Evolutionary conservation across 1,284 basidiomycete genomes (phyloP).

Genomic region (Trametes versicolor): DNA sequence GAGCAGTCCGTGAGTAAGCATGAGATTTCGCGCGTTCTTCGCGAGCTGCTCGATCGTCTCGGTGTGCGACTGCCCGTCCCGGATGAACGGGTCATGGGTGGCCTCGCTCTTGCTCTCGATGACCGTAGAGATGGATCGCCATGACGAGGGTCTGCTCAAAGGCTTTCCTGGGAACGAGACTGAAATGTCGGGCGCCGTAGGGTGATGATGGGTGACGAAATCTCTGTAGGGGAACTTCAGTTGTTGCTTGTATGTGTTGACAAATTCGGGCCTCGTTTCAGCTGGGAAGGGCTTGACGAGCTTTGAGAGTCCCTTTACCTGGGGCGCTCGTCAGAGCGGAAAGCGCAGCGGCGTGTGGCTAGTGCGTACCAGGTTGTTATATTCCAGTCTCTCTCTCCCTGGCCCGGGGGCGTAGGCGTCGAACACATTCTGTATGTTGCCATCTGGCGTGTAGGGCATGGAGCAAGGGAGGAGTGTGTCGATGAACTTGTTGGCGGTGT

Average conservation of each 20-base stretch:
- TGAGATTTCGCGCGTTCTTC: conserved; percentile 20
- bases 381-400: background rate
- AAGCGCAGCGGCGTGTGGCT: too few species aligned
- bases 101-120: conserved; percentile 7
- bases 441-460: background rate
- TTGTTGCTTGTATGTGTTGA: background rate
- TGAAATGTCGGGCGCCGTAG: background rate
- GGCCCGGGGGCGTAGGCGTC: background rate
- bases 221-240: conserved; percentile 16
- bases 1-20: conserved; percentile 19
- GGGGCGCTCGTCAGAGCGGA: background rate
- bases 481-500: conserved; percentile 9
- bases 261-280: background rate
- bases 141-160: background rate
- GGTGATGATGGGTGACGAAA: conserved; percentile 5
- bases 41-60: conserved; percentile 12
- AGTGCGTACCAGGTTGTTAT: conserved; percentile 2
- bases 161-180: conserved; percentile 11
- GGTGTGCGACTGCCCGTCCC: background rate
- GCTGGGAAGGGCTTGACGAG: conserved; percentile 3
- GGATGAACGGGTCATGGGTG: conserved; percentile 3
- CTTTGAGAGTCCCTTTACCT: background rate
- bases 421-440: background rate
- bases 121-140: conserved; percentile 12
- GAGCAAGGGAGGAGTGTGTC: conserved; percentile 9